Percentiles rank a stretch among this genome's conserved stretches.
Conservation (phyloP, 208 protist genomes). For the Crithidia bombi region DNA sequence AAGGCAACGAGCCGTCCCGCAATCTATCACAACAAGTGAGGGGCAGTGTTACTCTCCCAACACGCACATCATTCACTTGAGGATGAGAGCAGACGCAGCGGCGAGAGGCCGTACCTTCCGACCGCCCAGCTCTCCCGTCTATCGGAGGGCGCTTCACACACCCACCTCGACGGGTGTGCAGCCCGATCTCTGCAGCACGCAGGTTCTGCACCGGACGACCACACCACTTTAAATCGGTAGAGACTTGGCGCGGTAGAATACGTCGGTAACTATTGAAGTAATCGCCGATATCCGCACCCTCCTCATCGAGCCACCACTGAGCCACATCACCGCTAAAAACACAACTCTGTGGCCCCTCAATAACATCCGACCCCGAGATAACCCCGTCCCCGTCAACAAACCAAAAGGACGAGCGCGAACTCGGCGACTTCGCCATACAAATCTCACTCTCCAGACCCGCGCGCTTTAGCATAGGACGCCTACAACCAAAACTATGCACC, state of each 20-base stretch:
- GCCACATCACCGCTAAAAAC: conserved; percentile 30
- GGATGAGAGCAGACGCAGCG: too few relatives aligned
- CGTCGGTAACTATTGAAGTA: conserved; percentile 26
- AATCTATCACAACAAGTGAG: too few relatives aligned
- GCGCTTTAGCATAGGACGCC: neutral
- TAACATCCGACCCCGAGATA: too few relatives aligned
- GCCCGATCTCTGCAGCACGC: neutral
- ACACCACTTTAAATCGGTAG: conserved; percentile 22
- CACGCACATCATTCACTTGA: too few relatives aligned
- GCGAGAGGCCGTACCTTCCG: too few relatives aligned
- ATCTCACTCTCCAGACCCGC: neutral
- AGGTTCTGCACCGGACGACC: conserved; percentile 6
- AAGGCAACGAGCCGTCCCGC: neutral
- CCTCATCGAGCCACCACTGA: conserved; percentile 23
- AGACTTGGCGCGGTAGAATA: neutral
- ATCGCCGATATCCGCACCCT: neutral
- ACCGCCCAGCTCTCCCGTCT: too few relatives aligned
- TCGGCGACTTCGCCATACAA: too few relatives aligned
- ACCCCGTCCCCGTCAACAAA: neutral
- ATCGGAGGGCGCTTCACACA: too few relatives aligned
- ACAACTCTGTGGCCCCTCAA: neutral
- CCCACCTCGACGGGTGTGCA: too few relatives aligned
- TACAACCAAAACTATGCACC: neutral
- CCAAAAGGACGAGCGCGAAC: too few relatives aligned
- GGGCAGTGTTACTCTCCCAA: too few relatives aligned